A percentile compares a stretch with the other conserved stretches of the same genome.
phyloP scores from a whole-genome alignment of 106 monocot genomes.

The Allium cepa region DNA sequence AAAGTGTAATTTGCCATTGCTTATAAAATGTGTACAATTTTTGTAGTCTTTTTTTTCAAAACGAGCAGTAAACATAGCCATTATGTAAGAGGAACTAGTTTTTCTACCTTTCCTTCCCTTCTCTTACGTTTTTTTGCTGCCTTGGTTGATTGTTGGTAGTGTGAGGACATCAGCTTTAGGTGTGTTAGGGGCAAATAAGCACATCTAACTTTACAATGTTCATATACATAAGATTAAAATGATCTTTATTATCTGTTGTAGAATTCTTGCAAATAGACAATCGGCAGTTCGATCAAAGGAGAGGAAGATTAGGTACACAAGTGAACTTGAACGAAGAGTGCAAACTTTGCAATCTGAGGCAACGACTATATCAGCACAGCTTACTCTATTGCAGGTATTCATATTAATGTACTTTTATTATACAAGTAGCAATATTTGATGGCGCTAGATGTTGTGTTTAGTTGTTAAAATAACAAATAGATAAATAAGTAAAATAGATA shows the following conservation, averaged over 20 bases:
- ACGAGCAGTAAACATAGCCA: neutral
- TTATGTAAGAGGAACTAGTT: neutral
- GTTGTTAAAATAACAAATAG: neutral
- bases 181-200: too few relatives aligned
- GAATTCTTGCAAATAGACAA: constrained; percentile 44
- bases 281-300: constrained; percentile 44
- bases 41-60: too few relatives aligned
- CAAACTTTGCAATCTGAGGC: constrained; percentile 36
- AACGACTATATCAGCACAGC: constrained; percentile 30
- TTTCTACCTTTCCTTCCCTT: too few relatives aligned
- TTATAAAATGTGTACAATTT: too few relatives aligned
- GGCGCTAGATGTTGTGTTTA: neutral
- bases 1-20: too few relatives aligned
- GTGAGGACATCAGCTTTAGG: neutral
- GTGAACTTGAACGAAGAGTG: constrained; percentile 36
- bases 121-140: neutral
- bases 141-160: neutral
- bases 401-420: neutral
- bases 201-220: too few relatives aligned
- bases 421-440: too few relatives aligned
- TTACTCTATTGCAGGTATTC: constrained; percentile 33
- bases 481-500: neutral
- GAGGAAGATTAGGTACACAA: constrained; percentile 33
- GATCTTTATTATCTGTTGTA: neutral
- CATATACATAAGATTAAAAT: neutral